Conservation (phyloP, 2,329 filamentous ascomycete genomes). For the Neonectria punicea region DNA sequence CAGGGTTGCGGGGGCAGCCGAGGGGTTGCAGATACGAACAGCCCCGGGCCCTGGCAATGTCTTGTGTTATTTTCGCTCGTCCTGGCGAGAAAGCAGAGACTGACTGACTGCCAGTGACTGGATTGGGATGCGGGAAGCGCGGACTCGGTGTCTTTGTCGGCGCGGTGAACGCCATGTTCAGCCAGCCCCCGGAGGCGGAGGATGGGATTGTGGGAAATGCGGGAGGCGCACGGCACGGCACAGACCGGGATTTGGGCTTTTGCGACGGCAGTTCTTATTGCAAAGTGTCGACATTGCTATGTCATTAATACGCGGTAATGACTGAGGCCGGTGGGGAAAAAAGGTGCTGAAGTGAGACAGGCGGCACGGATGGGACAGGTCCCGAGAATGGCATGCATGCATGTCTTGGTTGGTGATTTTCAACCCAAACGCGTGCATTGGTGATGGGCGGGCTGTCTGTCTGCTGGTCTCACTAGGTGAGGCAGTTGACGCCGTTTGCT, state of each 20-base stretch:
- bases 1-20: neutral
- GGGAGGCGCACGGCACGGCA: slow-evolving; percentile 5
- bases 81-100: neutral
- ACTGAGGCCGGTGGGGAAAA: neutral
- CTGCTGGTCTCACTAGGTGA: neutral
- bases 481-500: no score
- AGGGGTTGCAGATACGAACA: neutral
- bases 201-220: slow-evolving; percentile 9
- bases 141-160: slow-evolving; percentile 23
- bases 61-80: neutral
- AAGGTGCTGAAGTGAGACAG: neutral
- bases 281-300: neutral
- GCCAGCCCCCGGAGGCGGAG: neutral
- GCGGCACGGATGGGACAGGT: neutral
- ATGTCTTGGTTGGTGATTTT: neutral
- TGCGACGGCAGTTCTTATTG: neutral
- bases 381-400: neutral
- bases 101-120: no score
- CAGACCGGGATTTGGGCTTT: neutral
- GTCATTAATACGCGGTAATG: neutral
- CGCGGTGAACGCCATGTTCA: neutral
- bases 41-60: neutral
- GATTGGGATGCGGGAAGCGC: neutral
- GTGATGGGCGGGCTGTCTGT: neutral
- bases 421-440: slow-evolving; percentile 8